A percentile compares a stretch with the other conserved stretches of the same genome.
Evolutionary conservation across 768 basidiomycete genomes (phyloP).

Genomic region (Mycena belliarum): DNA sequence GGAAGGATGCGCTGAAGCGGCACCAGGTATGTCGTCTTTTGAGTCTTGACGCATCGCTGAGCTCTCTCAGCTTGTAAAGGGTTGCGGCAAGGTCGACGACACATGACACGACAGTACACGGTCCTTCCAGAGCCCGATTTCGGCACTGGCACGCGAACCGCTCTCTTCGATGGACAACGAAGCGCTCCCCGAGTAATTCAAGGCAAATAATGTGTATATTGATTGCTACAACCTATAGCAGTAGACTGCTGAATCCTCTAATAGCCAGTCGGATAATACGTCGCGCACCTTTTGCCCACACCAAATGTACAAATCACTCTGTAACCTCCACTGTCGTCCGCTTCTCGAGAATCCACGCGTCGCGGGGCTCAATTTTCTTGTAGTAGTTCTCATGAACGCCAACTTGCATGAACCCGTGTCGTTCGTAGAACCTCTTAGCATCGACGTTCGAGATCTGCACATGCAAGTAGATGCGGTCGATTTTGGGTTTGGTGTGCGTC

Average conservation of each 20-base stretch:
- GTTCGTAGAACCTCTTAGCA: conserved; percentile 82
- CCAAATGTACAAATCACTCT: conserved; percentile 13
- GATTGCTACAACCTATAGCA: conserved; percentile 20
- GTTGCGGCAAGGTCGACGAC: conserved; percentile 73
- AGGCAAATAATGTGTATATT: conserved; percentile 21
- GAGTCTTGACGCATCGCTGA: not conserved
- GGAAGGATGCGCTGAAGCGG: conserved; percentile 84
- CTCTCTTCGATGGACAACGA: not conserved
- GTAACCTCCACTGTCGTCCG: conserved; percentile 33
- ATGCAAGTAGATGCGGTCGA: conserved; percentile 77
- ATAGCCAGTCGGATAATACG: conserved; percentile 11
- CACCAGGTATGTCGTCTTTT: conserved; percentile 61
- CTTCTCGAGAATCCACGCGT: conserved; percentile 87
- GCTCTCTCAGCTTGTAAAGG: conserved; percentile 64
- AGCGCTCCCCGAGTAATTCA: not conserved
- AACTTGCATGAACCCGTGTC: conserved; percentile 75
- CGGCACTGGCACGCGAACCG: not conserved
- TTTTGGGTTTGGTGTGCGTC: conserved; percentile 57
- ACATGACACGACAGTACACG: conserved; percentile 23
- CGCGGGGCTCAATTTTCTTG: conserved; percentile 83
- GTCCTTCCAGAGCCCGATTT: not conserved
- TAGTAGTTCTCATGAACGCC: conserved; percentile 76
- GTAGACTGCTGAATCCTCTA: conserved; percentile 7
- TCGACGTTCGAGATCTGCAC: conserved; percentile 81
- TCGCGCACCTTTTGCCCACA: conserved; percentile 22